Percentiles rank a stretch among this genome's conserved stretches.
Conservation (phyloP, 257 asterid genomes). For the Penstemon eatonii region DNA sequence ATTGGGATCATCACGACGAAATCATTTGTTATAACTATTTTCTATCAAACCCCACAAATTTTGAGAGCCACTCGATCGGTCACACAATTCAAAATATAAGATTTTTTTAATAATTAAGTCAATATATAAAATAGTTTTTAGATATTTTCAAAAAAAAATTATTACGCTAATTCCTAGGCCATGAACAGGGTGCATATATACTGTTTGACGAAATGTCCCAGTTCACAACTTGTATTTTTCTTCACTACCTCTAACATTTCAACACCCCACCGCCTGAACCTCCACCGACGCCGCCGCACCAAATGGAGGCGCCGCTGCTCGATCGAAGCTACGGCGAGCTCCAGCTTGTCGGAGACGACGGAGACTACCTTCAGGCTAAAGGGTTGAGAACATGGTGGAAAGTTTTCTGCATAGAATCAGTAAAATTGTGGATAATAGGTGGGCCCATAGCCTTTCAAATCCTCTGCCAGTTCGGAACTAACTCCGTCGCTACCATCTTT, state of each 20-base stretch:
- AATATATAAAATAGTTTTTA: too few relatives aligned
- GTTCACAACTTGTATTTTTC: too few relatives aligned
- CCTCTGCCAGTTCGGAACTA: conserved; percentile 55
- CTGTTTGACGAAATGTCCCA: neutral
- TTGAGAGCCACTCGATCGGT: too few relatives aligned
- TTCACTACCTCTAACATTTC: neutral
- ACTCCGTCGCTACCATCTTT: conserved; percentile 49
- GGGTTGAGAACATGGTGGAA: conserved; percentile 31
- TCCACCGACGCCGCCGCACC: neutral
- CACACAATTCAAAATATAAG: too few relatives aligned
- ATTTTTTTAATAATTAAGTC: too few relatives aligned
- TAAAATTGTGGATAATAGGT: conserved; percentile 48
- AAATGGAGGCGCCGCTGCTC: conserved; percentile 41
- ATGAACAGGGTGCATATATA: too few relatives aligned
- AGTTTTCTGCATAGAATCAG: conserved; percentile 53
- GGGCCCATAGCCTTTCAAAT: conserved; percentile 64
- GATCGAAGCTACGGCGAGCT: conserved; percentile 19
- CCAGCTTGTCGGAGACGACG: conserved; percentile 29
- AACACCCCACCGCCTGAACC: neutral
- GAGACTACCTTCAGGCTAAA: conserved; percentile 41
- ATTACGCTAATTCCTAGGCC: too few relatives aligned
- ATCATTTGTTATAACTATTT: too few relatives aligned
- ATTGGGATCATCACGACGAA: too few relatives aligned
- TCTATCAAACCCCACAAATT: too few relatives aligned
- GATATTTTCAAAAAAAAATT: too few relatives aligned